Conservation (phyloP, 2,329 filamentous ascomycete species). For the Colletotrichum sansevieriae region DNA sequence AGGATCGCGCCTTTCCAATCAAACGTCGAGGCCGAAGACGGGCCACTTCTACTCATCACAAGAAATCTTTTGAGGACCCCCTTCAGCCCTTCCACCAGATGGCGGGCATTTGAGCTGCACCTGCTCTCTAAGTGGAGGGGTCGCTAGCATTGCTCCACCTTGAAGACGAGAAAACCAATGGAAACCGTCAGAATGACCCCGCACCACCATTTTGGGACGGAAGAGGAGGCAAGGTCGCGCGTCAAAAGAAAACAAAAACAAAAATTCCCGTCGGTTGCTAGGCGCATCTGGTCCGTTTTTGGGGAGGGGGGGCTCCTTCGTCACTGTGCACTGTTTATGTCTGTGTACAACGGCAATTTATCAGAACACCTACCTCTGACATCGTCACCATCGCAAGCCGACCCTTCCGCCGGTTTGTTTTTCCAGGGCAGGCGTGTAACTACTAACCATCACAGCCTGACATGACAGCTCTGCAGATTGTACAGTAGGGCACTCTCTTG, state of each 20-base stretch:
- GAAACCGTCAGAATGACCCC: not conserved
- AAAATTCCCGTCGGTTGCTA: constrained; percentile 46
- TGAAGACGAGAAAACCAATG: constrained; percentile 1
- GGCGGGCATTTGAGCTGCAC: constrained; percentile 9
- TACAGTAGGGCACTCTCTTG: not conserved
- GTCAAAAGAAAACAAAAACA: constrained; percentile 51
- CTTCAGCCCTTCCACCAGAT: no score
- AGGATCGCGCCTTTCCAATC: no score
- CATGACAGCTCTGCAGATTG: constrained; percentile 1
- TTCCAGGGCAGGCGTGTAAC: constrained; percentile 23
- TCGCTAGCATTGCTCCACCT: constrained; percentile 4
- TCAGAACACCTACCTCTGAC: not conserved
- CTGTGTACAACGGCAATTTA: constrained; percentile 3
- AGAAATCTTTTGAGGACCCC: constrained; percentile 8
- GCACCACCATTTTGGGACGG: constrained; percentile 22
- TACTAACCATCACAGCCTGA: constrained; percentile 25
- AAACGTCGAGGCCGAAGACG: not conserved
- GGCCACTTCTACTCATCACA: not conserved
- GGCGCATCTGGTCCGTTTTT: constrained; percentile 35
- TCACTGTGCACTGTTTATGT: constrained; percentile 3
- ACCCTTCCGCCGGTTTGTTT: constrained; percentile 10
- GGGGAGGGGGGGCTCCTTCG: not conserved
- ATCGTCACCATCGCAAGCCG: constrained; percentile 30
- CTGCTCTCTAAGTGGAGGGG: constrained; percentile 34
- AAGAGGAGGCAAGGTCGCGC: constrained; percentile 26